Base-by-base conservation (phyloP, 225 moss, liverwort and hornwort species). In the Bryoerythrophyllum caledonicum region DNA sequence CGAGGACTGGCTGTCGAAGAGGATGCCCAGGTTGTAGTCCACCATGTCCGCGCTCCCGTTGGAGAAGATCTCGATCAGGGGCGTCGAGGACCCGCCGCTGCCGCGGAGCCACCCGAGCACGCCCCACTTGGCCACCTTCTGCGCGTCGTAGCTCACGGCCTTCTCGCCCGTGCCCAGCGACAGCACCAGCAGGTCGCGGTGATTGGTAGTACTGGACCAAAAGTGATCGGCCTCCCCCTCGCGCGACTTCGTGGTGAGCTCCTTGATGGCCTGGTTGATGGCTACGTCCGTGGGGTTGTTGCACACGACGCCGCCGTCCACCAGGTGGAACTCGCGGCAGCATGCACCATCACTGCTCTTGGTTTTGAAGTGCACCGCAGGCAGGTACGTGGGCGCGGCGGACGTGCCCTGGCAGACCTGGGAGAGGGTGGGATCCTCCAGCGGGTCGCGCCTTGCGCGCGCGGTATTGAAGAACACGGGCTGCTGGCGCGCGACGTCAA, bases 221-320 rank as follows among this genome's bases (percentile, higher is more conserved):
- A 8, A 8, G 38, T 38, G 38, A 10, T 38, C 38, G 2, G 7
- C 38, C 0, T 15, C 8, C 32, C 44, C 52, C 26, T 70, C 60
- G 37, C 74, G 66, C 10, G 51, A 54, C 0, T 43, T 66, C 4
- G 51, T 49, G 0, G 60, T 56, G 14, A 79, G 10, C 40, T 75
- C 71, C 70, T 86, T 86, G n/a, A 88, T 62, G 0, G 88, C 88
- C 24, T 88, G 86, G 3, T 75, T 68, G 30, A 90, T 83, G 16
- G 90, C 88, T 0, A 90, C 82, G 0, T 72, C 15, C 1, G 88
- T 86, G 0, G 92, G 92, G 58, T 92, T 92, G 84, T 92, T 92
- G 64, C 80, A 88, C 5, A 82, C 84, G 7, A 90, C 76, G 10
- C 88, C 88, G 13, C 92, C 92, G 35, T 92, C 92, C 0, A 90